Evolutionary conservation across 1,284 basidiomycete species (phyloP).

Genomic region (Mycosarcoma maydis): DNA sequence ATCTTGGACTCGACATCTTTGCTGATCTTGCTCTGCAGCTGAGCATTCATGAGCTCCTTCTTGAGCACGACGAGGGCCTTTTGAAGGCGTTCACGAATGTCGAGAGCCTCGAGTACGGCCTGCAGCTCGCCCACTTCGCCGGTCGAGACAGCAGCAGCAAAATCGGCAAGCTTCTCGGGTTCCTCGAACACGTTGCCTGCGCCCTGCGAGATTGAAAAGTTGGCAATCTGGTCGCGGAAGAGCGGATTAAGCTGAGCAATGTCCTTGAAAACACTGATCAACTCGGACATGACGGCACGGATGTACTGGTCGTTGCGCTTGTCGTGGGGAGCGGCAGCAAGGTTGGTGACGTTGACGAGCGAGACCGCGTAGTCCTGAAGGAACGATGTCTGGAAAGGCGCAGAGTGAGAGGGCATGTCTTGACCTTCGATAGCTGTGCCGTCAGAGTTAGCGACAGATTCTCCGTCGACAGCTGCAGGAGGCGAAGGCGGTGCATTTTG

Average conservation of each 20-base stretch:
- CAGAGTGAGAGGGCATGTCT: constrained; percentile 53
- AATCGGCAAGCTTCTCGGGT: constrained; percentile 96
- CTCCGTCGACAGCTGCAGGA: constrained; percentile 16
- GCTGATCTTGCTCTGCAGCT: constrained; percentile 92
- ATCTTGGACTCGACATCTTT: constrained; percentile 96
- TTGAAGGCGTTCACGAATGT: constrained; percentile 87
- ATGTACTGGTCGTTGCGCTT: constrained; percentile 79
- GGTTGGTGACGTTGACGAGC: constrained; percentile 90
- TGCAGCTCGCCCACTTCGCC: constrained; percentile 92
- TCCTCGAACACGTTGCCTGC: constrained; percentile 98
- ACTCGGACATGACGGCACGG: constrained; percentile 94
- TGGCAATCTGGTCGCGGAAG: constrained; percentile 97
- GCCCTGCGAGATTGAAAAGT: constrained; percentile 93
- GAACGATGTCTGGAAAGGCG: constrained; percentile 85
- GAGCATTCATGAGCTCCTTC: constrained; percentile 97
- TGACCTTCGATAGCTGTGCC: constrained; percentile 12
- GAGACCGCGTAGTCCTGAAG: constrained; percentile 88
- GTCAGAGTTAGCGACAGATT: constrained; percentile 2
- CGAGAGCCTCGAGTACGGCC: constrained; percentile 87
- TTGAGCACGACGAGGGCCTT: constrained; percentile 92
- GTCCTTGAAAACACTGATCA: constrained; percentile 98
- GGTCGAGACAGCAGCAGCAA: constrained; percentile 93
- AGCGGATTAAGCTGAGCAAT: constrained; percentile 96
- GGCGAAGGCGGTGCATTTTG: constrained; percentile 26
- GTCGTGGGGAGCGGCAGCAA: constrained; percentile 80